Evolutionary conservation across 495 filamentous ascomycete genomes (phyloP).

Genomic region (Echria macrotheca): DNA sequence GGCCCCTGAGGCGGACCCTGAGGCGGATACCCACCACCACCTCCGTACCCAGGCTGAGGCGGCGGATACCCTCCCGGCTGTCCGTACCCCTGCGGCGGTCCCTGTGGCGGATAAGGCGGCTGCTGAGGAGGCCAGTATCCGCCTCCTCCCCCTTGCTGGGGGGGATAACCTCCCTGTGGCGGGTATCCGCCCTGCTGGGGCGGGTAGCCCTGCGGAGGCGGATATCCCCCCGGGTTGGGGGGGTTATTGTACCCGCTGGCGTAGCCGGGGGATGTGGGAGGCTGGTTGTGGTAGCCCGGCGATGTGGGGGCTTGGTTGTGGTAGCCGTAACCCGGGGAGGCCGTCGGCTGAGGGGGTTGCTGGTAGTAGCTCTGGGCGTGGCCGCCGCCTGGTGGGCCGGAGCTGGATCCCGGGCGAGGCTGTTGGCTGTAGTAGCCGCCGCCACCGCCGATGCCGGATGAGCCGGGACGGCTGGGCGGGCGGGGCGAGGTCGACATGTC

Average conservation of each 20-base stretch:
- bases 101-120: too few relatives aligned
- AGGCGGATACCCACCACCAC: too few relatives aligned
- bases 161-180: neutral
- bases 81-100: too few relatives aligned
- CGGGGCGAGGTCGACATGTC: constrained; percentile 13
- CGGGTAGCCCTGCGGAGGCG: neutral
- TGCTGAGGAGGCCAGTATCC: too few relatives aligned
- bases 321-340: neutral
- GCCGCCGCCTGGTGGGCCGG: neutral
- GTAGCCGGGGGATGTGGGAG: constrained; percentile 1
- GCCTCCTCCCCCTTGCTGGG: too few relatives aligned
- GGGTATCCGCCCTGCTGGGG: neutral
- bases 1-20: too few relatives aligned
- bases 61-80: too few relatives aligned
- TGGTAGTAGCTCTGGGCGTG: constrained; percentile 1
- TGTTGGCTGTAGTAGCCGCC: neutral
- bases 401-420: neutral
- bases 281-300: neutral
- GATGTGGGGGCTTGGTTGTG: too few relatives aligned
- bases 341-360: neutral
- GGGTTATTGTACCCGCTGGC: too few relatives aligned
- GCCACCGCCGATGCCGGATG: constrained; percentile 1
- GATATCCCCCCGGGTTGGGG: too few relatives aligned
- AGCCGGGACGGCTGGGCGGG: neutral
- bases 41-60: too few relatives aligned